Evolutionary conservation across 306 rosid genomes (phyloP), one percentile per base, ranked within the genome.

Genomic region (Ormosia emarginata): DNA sequence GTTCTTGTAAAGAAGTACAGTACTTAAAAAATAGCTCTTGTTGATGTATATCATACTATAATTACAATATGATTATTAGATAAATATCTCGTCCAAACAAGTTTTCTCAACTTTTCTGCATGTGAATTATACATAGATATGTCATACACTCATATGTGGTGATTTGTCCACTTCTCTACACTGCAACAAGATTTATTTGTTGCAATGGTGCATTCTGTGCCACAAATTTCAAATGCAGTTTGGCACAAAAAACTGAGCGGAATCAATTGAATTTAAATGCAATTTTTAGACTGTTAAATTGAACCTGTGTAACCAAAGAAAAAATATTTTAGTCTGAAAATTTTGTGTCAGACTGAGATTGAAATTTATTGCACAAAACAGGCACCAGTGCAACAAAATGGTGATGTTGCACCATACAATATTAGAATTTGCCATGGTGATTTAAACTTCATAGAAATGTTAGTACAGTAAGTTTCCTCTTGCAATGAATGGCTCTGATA

Each of bases 1-100:
- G 71, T 67, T 75, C 63, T 11, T 55, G 49, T 17, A 74, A 17
- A 58, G 73, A 80, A 52, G 44, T 43, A 80, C 78, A 56, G 61
- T n/a, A 55, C 61, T 72, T 9, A 56, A 46, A 52, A 85, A 30
- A 55, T 15, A 17, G 33, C 55, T 18, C 50, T 53, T 0, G 39
- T 64, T 71, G 69, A 33, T 57, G 36, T 58, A 43, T 74, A n/a
- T 6, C 36, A 58, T 24, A 57, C 7, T 37, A 56, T 61, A 37
- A 39, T 24, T 12, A 52, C 13, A 7, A 52, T 65, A 53, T 11
- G 15, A 7, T 76, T 4, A 46, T n/a, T 46, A 47, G 46, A 64
- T 39, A 58, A 73, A 47, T 50, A 74, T 74, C 63, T 47, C 34
- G 15, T 58, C 29, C 74, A 67, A 33, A 57, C 40, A 80, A 75